A percentile compares a stretch with the other conserved stretches of the same genome.
Evolutionary conservation across 139 green algal species (phyloP).

Genomic region (Tetradesmus lagerheimii): DNA sequence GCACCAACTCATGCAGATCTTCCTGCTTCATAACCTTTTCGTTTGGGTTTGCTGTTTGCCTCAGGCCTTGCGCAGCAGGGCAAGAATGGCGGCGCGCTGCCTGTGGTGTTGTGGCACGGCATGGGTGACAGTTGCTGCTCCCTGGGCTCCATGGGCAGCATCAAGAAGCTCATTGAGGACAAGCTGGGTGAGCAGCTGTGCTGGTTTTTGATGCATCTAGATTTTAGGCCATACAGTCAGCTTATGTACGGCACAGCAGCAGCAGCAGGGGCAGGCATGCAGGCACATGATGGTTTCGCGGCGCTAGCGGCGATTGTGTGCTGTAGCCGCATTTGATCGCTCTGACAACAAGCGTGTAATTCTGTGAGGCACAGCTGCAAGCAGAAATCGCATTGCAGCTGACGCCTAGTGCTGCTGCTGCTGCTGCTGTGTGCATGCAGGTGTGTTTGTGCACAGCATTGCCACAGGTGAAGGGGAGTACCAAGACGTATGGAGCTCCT

Average conservation of each 20-base stretch:
- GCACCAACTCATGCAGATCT: too few species aligned
- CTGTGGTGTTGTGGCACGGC: slow-evolving; percentile 82
- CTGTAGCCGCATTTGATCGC: too few species aligned
- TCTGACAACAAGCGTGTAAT: too few species aligned
- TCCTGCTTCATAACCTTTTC: too few species aligned
- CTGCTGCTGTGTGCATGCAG: slow-evolving; percentile 54
- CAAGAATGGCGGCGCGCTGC: slow-evolving; percentile 6
- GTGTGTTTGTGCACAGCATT: slow-evolving; percentile 84
- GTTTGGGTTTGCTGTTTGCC: neutral
- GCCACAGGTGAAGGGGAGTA: slow-evolving; percentile 60
- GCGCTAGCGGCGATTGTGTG: too few species aligned
- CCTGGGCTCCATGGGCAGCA: slow-evolving; percentile 60
- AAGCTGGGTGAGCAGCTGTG: slow-evolving; percentile 52
- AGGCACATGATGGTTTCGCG: slow-evolving; percentile 75
- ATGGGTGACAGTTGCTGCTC: slow-evolving; percentile 64
- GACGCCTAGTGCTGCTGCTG: neutral
- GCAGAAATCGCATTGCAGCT: too few species aligned
- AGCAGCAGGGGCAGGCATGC: slow-evolving; percentile 32
- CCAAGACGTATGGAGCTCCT: slow-evolving; percentile 65
- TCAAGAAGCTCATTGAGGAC: slow-evolving; percentile 66
- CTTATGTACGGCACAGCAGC: neutral
- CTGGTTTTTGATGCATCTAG: neutral
- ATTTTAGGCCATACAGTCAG: neutral
- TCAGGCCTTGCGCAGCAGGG: neutral
- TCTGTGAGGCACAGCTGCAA: too few species aligned